Evolutionary conservation across 2,329 filamentous ascomycete species (phyloP).

Genomic region (Trichoderma breve): DNA sequence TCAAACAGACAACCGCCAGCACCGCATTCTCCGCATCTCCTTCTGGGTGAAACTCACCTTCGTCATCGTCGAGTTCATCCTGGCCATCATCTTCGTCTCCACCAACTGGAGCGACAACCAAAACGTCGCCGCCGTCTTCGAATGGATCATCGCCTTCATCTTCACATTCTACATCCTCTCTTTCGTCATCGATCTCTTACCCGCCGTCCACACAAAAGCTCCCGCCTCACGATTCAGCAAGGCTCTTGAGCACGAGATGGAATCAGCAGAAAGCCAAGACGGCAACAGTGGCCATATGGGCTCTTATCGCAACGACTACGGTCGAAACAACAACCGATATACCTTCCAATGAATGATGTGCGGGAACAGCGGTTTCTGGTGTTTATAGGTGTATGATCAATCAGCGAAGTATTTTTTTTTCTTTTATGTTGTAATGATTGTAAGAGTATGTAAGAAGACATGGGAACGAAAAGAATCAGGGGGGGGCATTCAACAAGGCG

Average conservation of each 20-base stretch:
- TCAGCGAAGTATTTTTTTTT: background rate
- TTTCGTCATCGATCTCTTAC: slow-evolving; percentile 84
- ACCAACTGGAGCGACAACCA: slow-evolving; percentile 47
- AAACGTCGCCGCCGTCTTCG: slow-evolving; percentile 73
- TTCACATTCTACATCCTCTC: slow-evolving; percentile 86
- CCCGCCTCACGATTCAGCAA: slow-evolving; percentile 33
- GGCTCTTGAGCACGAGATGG: slow-evolving; percentile 26
- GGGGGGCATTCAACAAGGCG: background rate
- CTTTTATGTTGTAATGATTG: background rate
- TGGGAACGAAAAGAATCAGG: background rate
- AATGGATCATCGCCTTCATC: slow-evolving; percentile 76
- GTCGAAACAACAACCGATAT: slow-evolving; percentile 26
- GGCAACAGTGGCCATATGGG: background rate
- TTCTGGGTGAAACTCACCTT: slow-evolving; percentile 89
- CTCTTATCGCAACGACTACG: slow-evolving; percentile 23
- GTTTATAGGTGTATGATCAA: background rate
- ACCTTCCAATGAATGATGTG: slow-evolving; percentile 12
- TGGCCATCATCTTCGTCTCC: slow-evolving; percentile 71
- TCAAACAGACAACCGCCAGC: slow-evolving; percentile 61
- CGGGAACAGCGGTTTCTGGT: background rate
- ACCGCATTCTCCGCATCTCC: slow-evolving; percentile 69
- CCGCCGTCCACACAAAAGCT: slow-evolving; percentile 63
- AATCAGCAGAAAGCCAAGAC: slow-evolving; percentile 18
- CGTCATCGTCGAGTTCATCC: slow-evolving; percentile 72
- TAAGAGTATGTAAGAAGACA: background rate